Evolutionary conservation across 2,329 filamentous ascomycete genomes (phyloP).

Genomic region (Trichoderma simmonsii): DNA sequence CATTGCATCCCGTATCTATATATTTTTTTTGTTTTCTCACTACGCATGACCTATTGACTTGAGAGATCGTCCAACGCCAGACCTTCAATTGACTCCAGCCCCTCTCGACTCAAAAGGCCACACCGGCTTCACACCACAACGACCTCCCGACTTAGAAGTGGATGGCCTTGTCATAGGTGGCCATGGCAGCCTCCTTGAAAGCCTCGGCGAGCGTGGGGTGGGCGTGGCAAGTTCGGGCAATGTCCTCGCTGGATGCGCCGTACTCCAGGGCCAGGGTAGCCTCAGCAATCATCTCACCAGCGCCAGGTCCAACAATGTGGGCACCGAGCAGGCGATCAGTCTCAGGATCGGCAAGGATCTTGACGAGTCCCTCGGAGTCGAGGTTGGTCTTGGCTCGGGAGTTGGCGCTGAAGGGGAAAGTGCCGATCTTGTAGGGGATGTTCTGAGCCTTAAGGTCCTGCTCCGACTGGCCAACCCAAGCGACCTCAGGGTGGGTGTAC

Average conservation of each 20-base stretch:
- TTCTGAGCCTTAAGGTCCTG: conserved; percentile 88
- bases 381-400: conserved; percentile 98
- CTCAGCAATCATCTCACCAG: conserved; percentile 99
- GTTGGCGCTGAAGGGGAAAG: conserved; percentile 97
- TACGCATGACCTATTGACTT: conserved; percentile 1
- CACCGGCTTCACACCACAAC: not conserved
- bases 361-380: conserved; percentile 92
- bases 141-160: conserved; percentile 66
- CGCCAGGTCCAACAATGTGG: conserved; percentile 94
- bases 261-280: conserved; percentile 94
- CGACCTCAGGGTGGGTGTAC: conserved; percentile 98
- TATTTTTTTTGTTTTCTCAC: conserved; percentile 4
- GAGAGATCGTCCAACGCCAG: not conserved
- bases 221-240: conserved; percentile 91
- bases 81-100: not conserved
- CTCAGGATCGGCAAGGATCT: conserved; percentile 94
- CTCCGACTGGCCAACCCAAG: conserved; percentile 98
- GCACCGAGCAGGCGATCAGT: conserved; percentile 93
- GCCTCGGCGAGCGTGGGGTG: conserved; percentile 95
- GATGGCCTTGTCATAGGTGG: conserved; percentile 90
- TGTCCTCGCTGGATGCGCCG: conserved; percentile 90
- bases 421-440: conserved; percentile 88
- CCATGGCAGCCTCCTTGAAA: conserved; percentile 99
- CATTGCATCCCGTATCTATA: conserved; percentile 2
- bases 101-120: not conserved